Conservation (phyloP, 208 protist species). For the Trypanosoma conorhini region DNA sequence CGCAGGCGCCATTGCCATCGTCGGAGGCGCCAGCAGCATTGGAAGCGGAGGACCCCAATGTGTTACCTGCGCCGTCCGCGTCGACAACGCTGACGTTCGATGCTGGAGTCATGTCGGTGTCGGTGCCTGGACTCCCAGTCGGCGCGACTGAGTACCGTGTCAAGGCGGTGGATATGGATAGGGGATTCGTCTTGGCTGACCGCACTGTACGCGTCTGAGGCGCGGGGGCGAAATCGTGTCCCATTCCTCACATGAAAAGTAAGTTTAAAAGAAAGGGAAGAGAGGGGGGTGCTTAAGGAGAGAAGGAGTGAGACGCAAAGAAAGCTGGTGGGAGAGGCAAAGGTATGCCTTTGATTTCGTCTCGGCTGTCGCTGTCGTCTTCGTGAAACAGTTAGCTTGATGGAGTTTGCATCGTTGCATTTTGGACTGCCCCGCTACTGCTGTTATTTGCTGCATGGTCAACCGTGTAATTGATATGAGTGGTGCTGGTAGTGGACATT, state of each 20-base stretch:
- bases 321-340: background rate
- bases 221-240: background rate
- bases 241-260: background rate
- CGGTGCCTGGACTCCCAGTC: constrained; percentile 37
- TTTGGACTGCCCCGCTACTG: background rate
- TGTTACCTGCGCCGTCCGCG: constrained; percentile 4
- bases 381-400: background rate
- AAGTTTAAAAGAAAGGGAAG: constrained; percentile 4
- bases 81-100: constrained; percentile 61
- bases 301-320: background rate
- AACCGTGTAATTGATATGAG: background rate
- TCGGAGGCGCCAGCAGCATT: background rate
- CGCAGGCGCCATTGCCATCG: constrained; percentile 1
- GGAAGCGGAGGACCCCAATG: background rate
- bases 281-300: background rate
- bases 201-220: constrained; percentile 30
- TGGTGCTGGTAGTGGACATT: background rate
- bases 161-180: constrained; percentile 55
- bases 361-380: background rate
- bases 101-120: constrained; percentile 44
- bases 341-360: background rate
- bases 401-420: background rate
- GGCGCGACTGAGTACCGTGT: constrained; percentile 36
- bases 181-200: constrained; percentile 50
- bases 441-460: background rate